These are phyloP conservation scores for Verticillium nonalfalfae DNA, from an alignment of 2,329 filamentous ascomycete species.

Conservation along the genomic window DNA sequence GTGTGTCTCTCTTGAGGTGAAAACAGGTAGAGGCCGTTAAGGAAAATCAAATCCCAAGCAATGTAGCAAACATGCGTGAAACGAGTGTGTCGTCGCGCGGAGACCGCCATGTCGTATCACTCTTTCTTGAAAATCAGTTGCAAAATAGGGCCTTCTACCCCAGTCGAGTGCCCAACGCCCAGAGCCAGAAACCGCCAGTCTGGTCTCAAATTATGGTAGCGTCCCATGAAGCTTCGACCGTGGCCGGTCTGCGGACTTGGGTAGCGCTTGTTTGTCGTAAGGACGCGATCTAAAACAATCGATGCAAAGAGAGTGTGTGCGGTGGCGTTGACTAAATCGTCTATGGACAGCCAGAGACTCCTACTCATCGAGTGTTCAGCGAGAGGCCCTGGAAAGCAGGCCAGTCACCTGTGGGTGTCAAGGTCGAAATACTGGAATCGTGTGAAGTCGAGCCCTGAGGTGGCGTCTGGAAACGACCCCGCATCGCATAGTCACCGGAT, in stretches of 20 bases:
- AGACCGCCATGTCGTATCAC: neutral
- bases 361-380: constrained; percentile 52
- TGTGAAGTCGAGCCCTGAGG: constrained; percentile 24
- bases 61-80: neutral
- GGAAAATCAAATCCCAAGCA: neutral
- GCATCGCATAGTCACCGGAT: constrained; percentile 37
- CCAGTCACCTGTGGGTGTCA: constrained; percentile 49
- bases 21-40: neutral
- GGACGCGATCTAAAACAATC: neutral
- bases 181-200: neutral
- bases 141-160: neutral
- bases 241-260: neutral
- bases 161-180: neutral
- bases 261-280: neutral
- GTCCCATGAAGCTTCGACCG: neutral
- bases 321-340: neutral
- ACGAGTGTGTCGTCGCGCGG: neutral
- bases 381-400: constrained; percentile 65
- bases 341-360: neutral
- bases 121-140: neutral
- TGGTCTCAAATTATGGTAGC: neutral
- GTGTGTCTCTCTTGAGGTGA: neutral
- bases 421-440: constrained; percentile 11
- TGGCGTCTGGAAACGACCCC: constrained; percentile 38
- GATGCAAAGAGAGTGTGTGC: neutral